Evolutionary conservation across 345 rosid species (phyloP).

Genomic region (Anastatica hierochuntica): DNA sequence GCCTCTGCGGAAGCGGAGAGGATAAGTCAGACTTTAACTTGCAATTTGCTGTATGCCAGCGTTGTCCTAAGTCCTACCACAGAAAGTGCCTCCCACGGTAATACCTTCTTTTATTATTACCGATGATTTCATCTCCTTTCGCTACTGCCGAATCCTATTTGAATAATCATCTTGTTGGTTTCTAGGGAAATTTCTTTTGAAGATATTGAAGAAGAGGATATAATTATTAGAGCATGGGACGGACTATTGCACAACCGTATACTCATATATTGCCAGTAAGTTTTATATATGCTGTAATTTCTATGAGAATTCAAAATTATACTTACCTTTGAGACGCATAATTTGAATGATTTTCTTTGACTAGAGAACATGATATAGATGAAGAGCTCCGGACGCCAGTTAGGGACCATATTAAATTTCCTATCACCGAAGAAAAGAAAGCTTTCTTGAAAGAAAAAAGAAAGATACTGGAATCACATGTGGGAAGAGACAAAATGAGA

Average conservation of each 20-base stretch:
- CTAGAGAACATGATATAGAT: slow-evolving; percentile 63
- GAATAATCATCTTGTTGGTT: slow-evolving; percentile 7
- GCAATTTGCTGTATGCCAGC: slow-evolving; percentile 87
- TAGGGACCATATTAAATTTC: slow-evolving; percentile 68
- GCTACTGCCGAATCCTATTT: neutral
- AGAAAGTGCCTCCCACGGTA: slow-evolving; percentile 92
- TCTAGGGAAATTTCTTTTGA: slow-evolving; percentile 57
- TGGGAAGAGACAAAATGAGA: slow-evolving; percentile 25
- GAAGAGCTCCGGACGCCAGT: slow-evolving; percentile 60
- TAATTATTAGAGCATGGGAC: slow-evolving; percentile 69
- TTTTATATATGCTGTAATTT: neutral
- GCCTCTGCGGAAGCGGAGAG: slow-evolving; percentile 57
- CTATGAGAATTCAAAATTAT: slow-evolving; percentile 2
- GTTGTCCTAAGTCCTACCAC: slow-evolving; percentile 86
- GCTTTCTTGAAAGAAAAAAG: slow-evolving; percentile 17
- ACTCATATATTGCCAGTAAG: slow-evolving; percentile 86
- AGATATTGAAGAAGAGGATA: slow-evolving; percentile 35
- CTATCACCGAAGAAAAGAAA: slow-evolving; percentile 35
- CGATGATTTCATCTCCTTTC: no score
- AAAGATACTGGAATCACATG: slow-evolving; percentile 23
- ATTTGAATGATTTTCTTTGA: slow-evolving; percentile 12
- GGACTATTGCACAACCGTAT: slow-evolving; percentile 54
- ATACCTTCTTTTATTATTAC: neutral
- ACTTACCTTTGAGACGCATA: slow-evolving; percentile 15
- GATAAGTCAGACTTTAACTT: slow-evolving; percentile 42